Conservation (phyloP, 176 grass and related monocot genomes). For the Cocos nucifera region DNA sequence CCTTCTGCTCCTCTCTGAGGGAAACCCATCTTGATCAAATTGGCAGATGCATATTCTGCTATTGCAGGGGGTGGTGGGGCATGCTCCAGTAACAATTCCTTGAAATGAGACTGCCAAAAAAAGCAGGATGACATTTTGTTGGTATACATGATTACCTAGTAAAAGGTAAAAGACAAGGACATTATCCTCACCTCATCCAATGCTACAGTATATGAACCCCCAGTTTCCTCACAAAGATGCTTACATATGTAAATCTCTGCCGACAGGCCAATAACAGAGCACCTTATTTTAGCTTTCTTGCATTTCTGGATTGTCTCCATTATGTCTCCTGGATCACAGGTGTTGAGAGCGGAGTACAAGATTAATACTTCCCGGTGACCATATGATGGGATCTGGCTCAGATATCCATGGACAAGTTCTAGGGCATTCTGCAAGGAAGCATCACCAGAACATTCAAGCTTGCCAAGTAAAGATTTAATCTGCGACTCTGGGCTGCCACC, state of each 20-base stretch:
- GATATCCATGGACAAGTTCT: slow-evolving; percentile 77
- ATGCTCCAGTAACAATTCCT: slow-evolving; percentile 87
- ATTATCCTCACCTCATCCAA: slow-evolving; percentile 62
- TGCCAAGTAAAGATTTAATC: slow-evolving; percentile 83
- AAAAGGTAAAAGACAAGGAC: slow-evolving; percentile 27
- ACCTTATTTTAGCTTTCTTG: slow-evolving; percentile 83
- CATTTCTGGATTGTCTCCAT: slow-evolving; percentile 81
- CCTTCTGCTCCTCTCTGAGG: slow-evolving; percentile 95
- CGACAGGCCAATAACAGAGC: slow-evolving; percentile 77
- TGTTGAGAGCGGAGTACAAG: slow-evolving; percentile 80
- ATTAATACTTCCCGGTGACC: slow-evolving; percentile 85
- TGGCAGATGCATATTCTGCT: slow-evolving; percentile 92
- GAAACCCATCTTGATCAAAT: slow-evolving; percentile 99
- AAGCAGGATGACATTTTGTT: slow-evolving; percentile 15
- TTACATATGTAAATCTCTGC: slow-evolving; percentile 97
- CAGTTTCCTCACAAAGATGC: slow-evolving; percentile 84
- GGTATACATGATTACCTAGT: slow-evolving; percentile 8
- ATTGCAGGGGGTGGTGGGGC: slow-evolving; percentile 85
- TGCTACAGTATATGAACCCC: slow-evolving; percentile 77
- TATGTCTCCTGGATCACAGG: slow-evolving; percentile 82
- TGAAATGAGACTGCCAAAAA: slow-evolving; percentile 72
- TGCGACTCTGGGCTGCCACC: slow-evolving; percentile 91
- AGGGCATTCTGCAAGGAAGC: slow-evolving; percentile 88
- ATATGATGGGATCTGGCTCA: slow-evolving; percentile 81
- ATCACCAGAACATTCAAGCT: slow-evolving; percentile 90